phyloP scores from a whole-genome alignment of 805 yeast species.

The Saturnispora zaruensis region DNA sequence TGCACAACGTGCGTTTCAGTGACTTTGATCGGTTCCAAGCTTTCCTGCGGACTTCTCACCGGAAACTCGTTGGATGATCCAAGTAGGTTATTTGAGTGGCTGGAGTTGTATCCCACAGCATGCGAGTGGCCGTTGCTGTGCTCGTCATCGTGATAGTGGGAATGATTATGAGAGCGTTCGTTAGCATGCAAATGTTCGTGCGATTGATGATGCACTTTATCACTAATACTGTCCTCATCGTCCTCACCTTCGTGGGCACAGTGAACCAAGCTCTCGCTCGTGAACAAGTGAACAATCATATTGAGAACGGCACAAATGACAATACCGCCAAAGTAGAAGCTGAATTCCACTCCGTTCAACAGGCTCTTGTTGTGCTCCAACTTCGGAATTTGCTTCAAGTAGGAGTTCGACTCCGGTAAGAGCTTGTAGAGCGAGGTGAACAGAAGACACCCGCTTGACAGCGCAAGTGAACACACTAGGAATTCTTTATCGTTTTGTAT shows the following conservation, averaged over 20 bases:
- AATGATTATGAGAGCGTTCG: constrained; percentile 13
- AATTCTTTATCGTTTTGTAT: constrained; percentile 54
- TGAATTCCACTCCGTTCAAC: constrained; percentile 38
- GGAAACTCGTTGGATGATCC: background rate
- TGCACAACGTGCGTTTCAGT: background rate
- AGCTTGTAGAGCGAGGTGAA: constrained; percentile 72
- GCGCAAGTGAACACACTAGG: constrained; percentile 63
- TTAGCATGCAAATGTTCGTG: constrained; percentile 6
- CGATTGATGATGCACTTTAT: constrained; percentile 3
- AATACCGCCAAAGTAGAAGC: constrained; percentile 43
- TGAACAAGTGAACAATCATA: constrained; percentile 55
- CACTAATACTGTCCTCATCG: background rate
- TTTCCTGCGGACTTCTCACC: background rate
- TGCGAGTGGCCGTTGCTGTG: background rate
- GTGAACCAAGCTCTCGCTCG: constrained; percentile 78
- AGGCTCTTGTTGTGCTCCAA: constrained; percentile 19
- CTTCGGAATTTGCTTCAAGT: constrained; percentile 31
- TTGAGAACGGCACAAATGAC: constrained; percentile 52
- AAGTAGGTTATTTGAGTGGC: background rate
- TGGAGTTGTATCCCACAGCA: background rate
- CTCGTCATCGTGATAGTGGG: constrained; percentile 8
- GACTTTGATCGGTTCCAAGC: background rate
- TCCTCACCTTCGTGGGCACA: constrained; percentile 52
- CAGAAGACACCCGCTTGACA: constrained; percentile 75
- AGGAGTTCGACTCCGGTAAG: constrained; percentile 56